Evolutionary conservation across 1,139 yeast genomes (phyloP).

Genomic region (Suhomyces bokatorum): DNA sequence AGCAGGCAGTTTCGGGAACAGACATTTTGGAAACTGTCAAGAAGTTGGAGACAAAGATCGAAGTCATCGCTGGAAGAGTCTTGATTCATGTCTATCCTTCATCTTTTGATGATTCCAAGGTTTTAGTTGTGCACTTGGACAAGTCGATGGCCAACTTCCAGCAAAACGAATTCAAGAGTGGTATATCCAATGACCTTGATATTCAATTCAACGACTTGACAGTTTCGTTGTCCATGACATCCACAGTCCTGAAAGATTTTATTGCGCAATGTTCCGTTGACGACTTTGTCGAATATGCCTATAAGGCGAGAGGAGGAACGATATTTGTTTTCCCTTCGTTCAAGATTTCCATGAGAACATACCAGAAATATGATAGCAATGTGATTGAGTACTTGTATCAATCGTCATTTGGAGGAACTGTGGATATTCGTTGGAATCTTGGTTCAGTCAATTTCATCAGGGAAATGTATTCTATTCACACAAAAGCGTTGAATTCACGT

Average conservation of each 20-base stretch:
- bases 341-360: slow-evolving; percentile 71
- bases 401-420: slow-evolving; percentile 82
- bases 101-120: slow-evolving; percentile 72
- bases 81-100: slow-evolving; percentile 74
- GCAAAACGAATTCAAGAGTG: slow-evolving; percentile 52
- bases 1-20: slow-evolving; percentile 10
- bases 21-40: slow-evolving; percentile 39
- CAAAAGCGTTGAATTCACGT: slow-evolving; percentile 41
- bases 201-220: slow-evolving; percentile 61
- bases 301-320: slow-evolving; percentile 71
- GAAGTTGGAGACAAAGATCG: slow-evolving; percentile 58
- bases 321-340: slow-evolving; percentile 80
- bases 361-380: slow-evolving; percentile 52
- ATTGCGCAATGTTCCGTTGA: slow-evolving; percentile 48
- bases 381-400: slow-evolving; percentile 64
- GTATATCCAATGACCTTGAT: slow-evolving; percentile 50
- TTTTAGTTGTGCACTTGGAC: slow-evolving; percentile 61
- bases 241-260: slow-evolving; percentile 46
- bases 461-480: slow-evolving; percentile 77
- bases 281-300: slow-evolving; percentile 57
- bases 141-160: slow-evolving; percentile 61
- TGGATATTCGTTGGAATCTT: slow-evolving; percentile 89
- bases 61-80: slow-evolving; percentile 56
- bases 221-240: slow-evolving; percentile 62
- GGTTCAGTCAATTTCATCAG: slow-evolving; percentile 90